A percentile compares a stretch with the other conserved stretches of the same genome.
phyloP scores from a whole-genome alignment of 371 early-diverging fungal genomes.

The Dinochytrium kinnereticum region DNA sequence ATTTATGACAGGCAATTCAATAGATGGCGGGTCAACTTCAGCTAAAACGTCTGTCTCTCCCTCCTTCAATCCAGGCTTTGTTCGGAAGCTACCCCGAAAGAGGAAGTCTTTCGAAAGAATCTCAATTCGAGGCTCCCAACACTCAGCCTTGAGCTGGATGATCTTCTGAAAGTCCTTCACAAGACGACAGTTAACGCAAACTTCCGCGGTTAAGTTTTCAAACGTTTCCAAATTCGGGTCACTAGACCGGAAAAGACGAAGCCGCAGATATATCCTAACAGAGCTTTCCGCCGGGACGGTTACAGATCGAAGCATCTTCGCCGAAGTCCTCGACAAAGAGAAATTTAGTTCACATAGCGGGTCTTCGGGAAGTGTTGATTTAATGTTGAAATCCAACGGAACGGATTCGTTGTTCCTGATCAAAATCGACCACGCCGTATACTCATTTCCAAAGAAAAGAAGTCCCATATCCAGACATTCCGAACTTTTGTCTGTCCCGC shows the following conservation, averaged over 20 bases:
- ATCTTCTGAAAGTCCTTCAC: constrained; percentile 77
- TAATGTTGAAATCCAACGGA: constrained; percentile 71
- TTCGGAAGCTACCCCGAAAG: constrained; percentile 36
- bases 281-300: constrained; percentile 64
- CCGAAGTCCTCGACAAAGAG: constrained; percentile 71
- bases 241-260: constrained; percentile 47
- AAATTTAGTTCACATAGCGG: constrained; percentile 70
- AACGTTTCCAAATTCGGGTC: neutral
- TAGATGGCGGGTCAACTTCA: constrained; percentile 21
- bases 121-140: constrained; percentile 58
- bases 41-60: constrained; percentile 13
- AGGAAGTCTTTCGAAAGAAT: constrained; percentile 34
- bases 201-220: constrained; percentile 41
- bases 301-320: constrained; percentile 69
- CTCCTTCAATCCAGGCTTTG: neutral
- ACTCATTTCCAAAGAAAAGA: constrained; percentile 68
- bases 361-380: constrained; percentile 60
- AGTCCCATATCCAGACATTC: constrained; percentile 66
- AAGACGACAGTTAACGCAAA: constrained; percentile 73
- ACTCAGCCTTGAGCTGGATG: constrained; percentile 62
- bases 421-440: constrained; percentile 67
- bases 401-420: constrained; percentile 71
- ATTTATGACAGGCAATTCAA: constrained; percentile 54
- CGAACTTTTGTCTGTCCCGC: constrained; percentile 51
- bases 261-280: constrained; percentile 67